Evolutionary conservation across 1,284 basidiomycete species (phyloP), one percentile per base, ranked within the genome.

Genomic region (Trichosporon asahii): DNA sequence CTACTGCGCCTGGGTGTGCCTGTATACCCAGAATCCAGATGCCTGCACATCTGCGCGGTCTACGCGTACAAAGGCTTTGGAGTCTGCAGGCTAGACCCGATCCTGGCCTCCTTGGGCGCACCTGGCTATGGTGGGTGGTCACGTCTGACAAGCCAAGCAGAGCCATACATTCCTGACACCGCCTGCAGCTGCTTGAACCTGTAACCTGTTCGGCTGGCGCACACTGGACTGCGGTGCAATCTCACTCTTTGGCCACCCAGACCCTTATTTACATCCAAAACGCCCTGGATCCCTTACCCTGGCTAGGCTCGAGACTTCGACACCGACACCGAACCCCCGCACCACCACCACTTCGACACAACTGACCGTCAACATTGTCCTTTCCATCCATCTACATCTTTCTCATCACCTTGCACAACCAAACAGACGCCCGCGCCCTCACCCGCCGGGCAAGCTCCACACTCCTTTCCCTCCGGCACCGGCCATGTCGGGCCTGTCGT

Each of bases 401-500:
- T 44, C 40, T 18, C 40, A 37, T 12, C 9, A 37, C 35, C 11
- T 44, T 40, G 37, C 40, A 44, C 8, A 18, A 44, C 40, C 15
- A 29, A 15, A 61, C 29, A 18, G 23, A 15, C 29, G 27, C 27
- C 29, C 27, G 57, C 57, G 18, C 57, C 18, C 7, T 61, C 27
- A 7, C 11, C 57, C 27, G 57, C 29, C 57, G 15, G 27, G 27
- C 29, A 15, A 31, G 1, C 27, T 2, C 57, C 57, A 61, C 57
- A 3, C 27, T 31, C 27, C 18, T 31, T 31, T n/a, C 27, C 29
- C 57, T 5, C 27, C 57, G 57, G 29, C 57, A 61, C 14, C 57
- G 57, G 57, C 57, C 57, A 61, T 61, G 57, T 61, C 57, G 29
- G 57, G 57, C 57, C 27, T 61, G 57, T n/a, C 57, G 27, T 61